These are phyloP conservation scores for Aspergillus sp. DNA, from an alignment of 2,329 filamentous ascomycete species.

Conservation along the genomic window DNA sequence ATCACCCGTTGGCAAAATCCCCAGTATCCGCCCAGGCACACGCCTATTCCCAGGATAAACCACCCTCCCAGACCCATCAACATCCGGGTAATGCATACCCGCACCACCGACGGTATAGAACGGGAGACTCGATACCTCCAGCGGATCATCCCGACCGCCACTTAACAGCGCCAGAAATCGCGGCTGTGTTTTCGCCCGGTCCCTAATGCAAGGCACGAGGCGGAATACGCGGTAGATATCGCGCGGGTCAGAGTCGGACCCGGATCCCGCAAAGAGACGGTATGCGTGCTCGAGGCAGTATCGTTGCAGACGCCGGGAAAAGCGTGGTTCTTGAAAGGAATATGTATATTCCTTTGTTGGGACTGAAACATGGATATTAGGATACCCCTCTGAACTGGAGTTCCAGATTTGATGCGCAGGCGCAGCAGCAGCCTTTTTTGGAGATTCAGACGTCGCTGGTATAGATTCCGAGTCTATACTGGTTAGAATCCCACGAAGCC, in stretches of 20 bases:
- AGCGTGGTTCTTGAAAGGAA: constrained; percentile 64
- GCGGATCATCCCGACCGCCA: constrained; percentile 43
- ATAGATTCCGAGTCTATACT: neutral
- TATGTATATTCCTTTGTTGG: constrained; percentile 44
- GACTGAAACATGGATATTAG: neutral
- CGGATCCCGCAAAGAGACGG: constrained; percentile 49
- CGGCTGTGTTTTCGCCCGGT: constrained; percentile 38
- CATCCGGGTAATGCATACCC: constrained; percentile 61
- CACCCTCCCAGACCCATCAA: constrained; percentile 33
- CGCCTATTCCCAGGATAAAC: constrained; percentile 29
- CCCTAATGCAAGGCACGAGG: constrained; percentile 62
- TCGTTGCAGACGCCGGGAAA: constrained; percentile 70
- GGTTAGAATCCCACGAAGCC: neutral
- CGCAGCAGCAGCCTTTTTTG: too few species aligned
- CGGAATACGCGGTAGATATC: constrained; percentile 63
- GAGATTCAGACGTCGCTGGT: too few species aligned
- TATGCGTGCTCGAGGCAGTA: constrained; percentile 63
- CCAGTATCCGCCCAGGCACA: constrained; percentile 17
- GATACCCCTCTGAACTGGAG: neutral
- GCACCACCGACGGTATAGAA: constrained; percentile 67
- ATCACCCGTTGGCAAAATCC: constrained; percentile 3
- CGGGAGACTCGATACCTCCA: constrained; percentile 61
- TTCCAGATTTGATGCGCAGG: neutral
- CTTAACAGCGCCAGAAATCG: constrained; percentile 41
- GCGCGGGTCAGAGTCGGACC: constrained; percentile 46